Conservation (phyloP, 148 eudicot species). For the Rhododendron williamsianum region DNA sequence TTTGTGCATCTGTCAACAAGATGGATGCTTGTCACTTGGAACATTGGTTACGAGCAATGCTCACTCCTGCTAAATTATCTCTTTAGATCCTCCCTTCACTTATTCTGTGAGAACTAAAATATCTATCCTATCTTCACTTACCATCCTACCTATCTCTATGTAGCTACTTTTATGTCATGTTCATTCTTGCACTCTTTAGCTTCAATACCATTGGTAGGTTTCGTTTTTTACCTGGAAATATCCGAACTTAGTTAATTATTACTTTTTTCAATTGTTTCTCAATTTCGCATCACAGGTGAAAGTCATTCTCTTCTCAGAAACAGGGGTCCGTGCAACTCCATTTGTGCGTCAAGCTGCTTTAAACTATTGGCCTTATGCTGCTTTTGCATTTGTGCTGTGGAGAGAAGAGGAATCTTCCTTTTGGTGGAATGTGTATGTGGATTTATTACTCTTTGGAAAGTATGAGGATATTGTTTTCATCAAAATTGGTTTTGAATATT, state of each 20-base stretch:
- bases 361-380: conserved; percentile 68
- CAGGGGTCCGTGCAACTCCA: conserved; percentile 93
- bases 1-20: conserved; percentile 1
- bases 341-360: conserved; percentile 74
- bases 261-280: not conserved
- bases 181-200: not conserved
- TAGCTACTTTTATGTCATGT: not conserved
- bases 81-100: not conserved
- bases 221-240: not conserved
- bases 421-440: conserved; percentile 81
- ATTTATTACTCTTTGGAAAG: conserved; percentile 5
- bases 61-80: not conserved
- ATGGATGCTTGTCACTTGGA: not conserved
- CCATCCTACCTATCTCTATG: not conserved
- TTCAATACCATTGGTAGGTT: not conserved
- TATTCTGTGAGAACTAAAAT: not conserved
- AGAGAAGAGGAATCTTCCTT: conserved; percentile 67
- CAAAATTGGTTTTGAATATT: not conserved
- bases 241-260: not conserved
- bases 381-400: conserved; percentile 84
- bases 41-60: not conserved
- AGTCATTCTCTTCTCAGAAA: conserved; percentile 77
- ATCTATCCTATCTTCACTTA: not conserved
- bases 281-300: conserved; percentile 51
- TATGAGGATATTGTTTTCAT: not conserved